Base-by-base conservation (phyloP, 2,329 filamentous ascomycete species). In the Cadophora sp. region DNA sequence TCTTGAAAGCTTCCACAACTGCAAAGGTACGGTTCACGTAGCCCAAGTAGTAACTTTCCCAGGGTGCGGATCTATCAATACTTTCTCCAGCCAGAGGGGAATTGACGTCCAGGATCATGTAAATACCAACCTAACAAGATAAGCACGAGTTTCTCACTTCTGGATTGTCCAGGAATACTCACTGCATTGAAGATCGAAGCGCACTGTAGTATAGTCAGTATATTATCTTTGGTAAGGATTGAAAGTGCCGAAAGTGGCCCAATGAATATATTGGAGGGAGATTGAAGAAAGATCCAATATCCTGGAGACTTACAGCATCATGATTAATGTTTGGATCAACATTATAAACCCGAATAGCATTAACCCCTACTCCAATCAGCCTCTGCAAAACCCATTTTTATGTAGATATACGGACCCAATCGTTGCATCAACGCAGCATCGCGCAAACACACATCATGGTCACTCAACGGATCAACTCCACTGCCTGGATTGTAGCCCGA, bases 311-410 rank as follows among this genome's bases (percentile, higher is more conserved):
- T 43, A 58, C 55, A 58, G 85, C 82, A 72, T 90, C 87, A 75
- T 90, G 88, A 81, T 90, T 89, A 69, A 89, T 78, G 73, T 89
- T 78, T 36, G 88, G 88, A 77, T 88, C 84, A 68, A 90, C 78
- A 81, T 90, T 90, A 81, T 90, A 91, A n/a, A 90, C 87, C 59
- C 89, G 88, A 74, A 91, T 87, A 68, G 88, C 82, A 80, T 91
- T 91, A 76, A 90, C 81, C 69, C 88, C 77, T 73, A 65, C 61
- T 63, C 9, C n/a, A 47, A 65, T 71, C 24, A 72, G 62, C 11
- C 20, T 30, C 13, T 6, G 18, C 33, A 47, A 18, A 62, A 55
- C 9, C 20, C 14, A 30, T 7, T 43, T 14, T 20, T 58, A 6
- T 24, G 30, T 59, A 14, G 55, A 45, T 60, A 62, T 14, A 59